Percentiles rank a stretch among this genome's conserved stretches.
Evolutionary conservation across 2,329 filamentous ascomycete species (phyloP).

Genomic region (Fusarium verticillioides): DNA sequence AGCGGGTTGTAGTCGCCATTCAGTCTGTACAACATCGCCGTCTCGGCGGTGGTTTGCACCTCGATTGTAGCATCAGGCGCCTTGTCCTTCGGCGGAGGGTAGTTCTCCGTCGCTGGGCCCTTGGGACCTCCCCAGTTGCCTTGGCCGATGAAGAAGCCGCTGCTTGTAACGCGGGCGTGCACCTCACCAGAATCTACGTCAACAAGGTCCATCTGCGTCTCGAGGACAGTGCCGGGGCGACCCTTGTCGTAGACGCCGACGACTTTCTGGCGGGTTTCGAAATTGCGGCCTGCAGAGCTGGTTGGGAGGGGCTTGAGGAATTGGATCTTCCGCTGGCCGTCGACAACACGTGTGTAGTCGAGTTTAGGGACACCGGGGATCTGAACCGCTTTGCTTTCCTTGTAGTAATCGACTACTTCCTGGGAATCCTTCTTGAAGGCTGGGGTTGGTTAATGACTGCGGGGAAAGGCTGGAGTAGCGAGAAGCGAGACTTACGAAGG

Average conservation of each 20-base stretch:
- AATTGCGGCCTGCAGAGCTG: conserved; percentile 49
- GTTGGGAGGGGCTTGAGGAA: conserved; percentile 52
- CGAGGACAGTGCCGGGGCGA: conserved; percentile 43
- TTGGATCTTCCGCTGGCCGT: conserved; percentile 55
- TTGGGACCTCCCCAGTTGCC: conserved; percentile 57
- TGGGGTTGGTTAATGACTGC: background rate
- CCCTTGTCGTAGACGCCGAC: conserved; percentile 59
- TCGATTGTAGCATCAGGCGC: conserved; percentile 52
- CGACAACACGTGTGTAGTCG: conserved; percentile 54
- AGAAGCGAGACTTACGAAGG: conserved; percentile 36
- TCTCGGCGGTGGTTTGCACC: conserved; percentile 53
- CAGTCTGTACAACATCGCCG: conserved; percentile 55
- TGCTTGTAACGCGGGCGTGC: conserved; percentile 54
- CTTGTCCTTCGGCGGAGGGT: conserved; percentile 47
- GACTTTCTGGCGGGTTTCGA: conserved; percentile 54
- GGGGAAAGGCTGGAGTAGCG: too few species aligned
- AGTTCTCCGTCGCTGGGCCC: conserved; percentile 50
- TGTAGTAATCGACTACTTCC: conserved; percentile 57
- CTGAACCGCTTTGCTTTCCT: conserved; percentile 47
- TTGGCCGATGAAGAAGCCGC: conserved; percentile 57
- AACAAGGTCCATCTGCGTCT: conserved; percentile 53
- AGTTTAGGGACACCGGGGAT: conserved; percentile 55
- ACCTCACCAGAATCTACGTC: conserved; percentile 52
- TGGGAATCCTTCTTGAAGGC: conserved; percentile 58
- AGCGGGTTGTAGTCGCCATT: conserved; percentile 62